phyloP scores from a whole-genome alignment of 2,329 filamentous ascomycete species.

The Sphaerulina populicola region DNA sequence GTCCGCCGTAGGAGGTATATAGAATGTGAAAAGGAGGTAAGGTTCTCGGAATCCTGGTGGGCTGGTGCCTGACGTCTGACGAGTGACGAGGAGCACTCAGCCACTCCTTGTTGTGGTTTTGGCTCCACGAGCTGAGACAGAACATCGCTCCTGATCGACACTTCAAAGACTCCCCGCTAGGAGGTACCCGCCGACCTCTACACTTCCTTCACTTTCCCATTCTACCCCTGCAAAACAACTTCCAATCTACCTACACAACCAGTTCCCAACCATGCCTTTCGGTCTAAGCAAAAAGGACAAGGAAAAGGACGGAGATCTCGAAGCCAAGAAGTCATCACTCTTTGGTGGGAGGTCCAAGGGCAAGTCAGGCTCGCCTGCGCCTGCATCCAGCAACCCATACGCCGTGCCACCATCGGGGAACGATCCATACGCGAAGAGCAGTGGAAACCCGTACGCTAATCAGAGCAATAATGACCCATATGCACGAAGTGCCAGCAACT shows the following conservation, averaged over 20 bases:
- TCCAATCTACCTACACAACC: not conserved
- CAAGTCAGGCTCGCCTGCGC: conserved; percentile 42
- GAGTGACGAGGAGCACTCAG: not conserved
- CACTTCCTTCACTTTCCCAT: conserved; percentile 4
- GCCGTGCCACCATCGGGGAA: conserved; percentile 38
- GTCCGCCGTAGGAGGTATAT: not conserved
- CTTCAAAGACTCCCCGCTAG: not conserved
- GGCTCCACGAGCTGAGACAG: not conserved
- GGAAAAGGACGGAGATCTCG: conserved; percentile 45
- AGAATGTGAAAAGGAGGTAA: not conserved
- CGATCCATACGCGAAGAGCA: conserved; percentile 23
- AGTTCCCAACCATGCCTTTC: conserved; percentile 30
- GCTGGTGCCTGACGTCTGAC: conserved; percentile 1
- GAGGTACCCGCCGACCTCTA: not conserved
- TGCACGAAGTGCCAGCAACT: conserved; percentile 22
- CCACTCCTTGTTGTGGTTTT: conserved; percentile 1
- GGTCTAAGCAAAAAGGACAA: conserved; percentile 47
- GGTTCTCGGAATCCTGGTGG: not conserved
- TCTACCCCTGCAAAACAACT: not conserved
- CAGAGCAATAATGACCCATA: conserved; percentile 26
- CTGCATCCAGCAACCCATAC: conserved; percentile 48
- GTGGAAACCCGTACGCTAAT: conserved; percentile 30
- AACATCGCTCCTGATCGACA: conserved; percentile 7
- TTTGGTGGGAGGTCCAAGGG: conserved; percentile 51
- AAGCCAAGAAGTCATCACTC: conserved; percentile 48